These are phyloP conservation scores for Podaxis rugospora DNA, from an alignment of 768 basidiomycete genomes.

Conservation along the genomic window DNA sequence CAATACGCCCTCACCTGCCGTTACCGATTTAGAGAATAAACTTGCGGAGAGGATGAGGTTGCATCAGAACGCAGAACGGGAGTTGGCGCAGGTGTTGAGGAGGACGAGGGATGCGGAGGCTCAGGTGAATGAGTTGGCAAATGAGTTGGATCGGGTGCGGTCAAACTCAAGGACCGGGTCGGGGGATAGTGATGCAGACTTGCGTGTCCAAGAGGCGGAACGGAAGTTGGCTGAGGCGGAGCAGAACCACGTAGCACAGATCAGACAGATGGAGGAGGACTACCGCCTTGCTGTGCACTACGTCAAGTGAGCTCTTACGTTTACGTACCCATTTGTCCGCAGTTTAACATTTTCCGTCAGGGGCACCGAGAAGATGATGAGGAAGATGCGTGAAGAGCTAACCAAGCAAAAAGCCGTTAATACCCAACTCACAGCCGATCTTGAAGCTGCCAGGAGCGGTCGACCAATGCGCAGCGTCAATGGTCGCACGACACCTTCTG, in stretches of 20 bases:
- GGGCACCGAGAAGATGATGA: slow-evolving; percentile 97
- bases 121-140: slow-evolving; percentile 58
- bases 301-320: slow-evolving; percentile 68
- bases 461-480: slow-evolving; percentile 54
- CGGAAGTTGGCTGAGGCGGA: slow-evolving; percentile 77
- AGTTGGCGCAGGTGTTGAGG: slow-evolving; percentile 60
- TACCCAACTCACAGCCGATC: slow-evolving; percentile 75
- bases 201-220: slow-evolving; percentile 61
- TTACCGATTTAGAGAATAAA: slow-evolving; percentile 74
- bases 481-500: slow-evolving; percentile 74
- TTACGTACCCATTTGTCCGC: not conserved
- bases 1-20: slow-evolving; percentile 34
- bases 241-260: slow-evolving; percentile 67
- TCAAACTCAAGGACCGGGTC: slow-evolving; percentile 24
- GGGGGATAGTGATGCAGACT: slow-evolving; percentile 25
- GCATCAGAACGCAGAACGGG: slow-evolving; percentile 73
- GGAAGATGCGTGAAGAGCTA: slow-evolving; percentile 93
- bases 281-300: slow-evolving; percentile 97
- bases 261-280: slow-evolving; percentile 90
- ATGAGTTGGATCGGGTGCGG: slow-evolving; percentile 63
- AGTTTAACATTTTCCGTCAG: slow-evolving; percentile 33
- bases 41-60: slow-evolving; percentile 68
- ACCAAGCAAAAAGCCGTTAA: slow-evolving; percentile 86
- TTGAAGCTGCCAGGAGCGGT: slow-evolving; percentile 65
- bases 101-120: slow-evolving; percentile 73